Evolutionary conservation across 352 stramenopile species (phyloP).

Genomic region (Globisporangium takayamanum): DNA sequence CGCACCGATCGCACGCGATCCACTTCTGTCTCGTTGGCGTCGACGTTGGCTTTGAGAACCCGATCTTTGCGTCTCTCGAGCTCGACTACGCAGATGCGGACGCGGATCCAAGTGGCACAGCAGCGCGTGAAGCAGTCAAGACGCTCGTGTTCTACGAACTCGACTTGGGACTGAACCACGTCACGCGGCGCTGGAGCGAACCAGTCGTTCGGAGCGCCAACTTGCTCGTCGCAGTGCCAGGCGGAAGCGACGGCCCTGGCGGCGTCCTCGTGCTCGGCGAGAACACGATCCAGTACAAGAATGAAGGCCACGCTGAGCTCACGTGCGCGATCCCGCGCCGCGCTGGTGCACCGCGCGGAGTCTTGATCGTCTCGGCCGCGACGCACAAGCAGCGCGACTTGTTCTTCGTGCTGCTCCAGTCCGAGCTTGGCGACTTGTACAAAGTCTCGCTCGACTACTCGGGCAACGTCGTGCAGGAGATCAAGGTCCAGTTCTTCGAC

Average conservation of each 20-base stretch:
- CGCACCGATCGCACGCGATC: constrained; percentile 94
- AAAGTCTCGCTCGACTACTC: constrained; percentile 94
- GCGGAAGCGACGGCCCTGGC: constrained; percentile 75
- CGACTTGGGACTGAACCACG: constrained; percentile 99
- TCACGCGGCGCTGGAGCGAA: constrained; percentile 94
- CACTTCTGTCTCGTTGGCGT: constrained; percentile 93
- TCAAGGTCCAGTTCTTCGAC: constrained; percentile 95
- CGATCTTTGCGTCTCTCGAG: constrained; percentile 97
- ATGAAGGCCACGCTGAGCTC: constrained; percentile 87
- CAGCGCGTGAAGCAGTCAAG: constrained; percentile 81
- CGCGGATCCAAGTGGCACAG: constrained; percentile 66
- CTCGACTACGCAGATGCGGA: constrained; percentile 92
- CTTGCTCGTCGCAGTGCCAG: constrained; percentile 89
- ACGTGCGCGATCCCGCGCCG: constrained; percentile 71
- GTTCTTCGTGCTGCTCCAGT: constrained; percentile 98
- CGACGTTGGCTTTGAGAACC: constrained; percentile 99
- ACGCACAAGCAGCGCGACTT: constrained; percentile 93
- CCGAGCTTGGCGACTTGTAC: constrained; percentile 98
- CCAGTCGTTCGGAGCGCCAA: constrained; percentile 87
- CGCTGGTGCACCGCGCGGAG: constrained; percentile 67
- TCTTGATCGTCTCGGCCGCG: constrained; percentile 91
- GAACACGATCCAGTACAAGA: constrained; percentile 97
- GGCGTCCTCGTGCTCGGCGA: constrained; percentile 96
- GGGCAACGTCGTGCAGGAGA: constrained; percentile 68
- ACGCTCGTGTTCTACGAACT: constrained; percentile 98